Base-by-base conservation (phyloP, 768 basidiomycete genomes). In the Kwoniella shandongensis region DNA sequence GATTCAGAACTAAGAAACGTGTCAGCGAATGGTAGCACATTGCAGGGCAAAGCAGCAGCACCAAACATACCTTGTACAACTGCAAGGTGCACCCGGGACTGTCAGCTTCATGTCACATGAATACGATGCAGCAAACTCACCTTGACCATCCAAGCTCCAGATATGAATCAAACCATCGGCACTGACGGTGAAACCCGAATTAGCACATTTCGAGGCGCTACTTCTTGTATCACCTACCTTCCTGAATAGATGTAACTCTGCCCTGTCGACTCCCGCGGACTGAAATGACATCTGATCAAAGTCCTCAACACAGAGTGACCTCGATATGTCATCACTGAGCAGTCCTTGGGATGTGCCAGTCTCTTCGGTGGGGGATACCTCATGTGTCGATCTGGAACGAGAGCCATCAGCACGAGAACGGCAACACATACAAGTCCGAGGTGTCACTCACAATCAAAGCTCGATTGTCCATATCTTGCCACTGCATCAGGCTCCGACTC, bases 221-320 rank as follows among this genome's bases (percentile, higher is more conserved):
- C 35, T 18, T 8, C 4, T 13, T 2, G 1, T 27, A 44, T 40
- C 55, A 96, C 89, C 6, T 86, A 82, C 17, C 89, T 89, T 23
- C 94, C 94, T 20, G 91, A 93, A 76, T 97, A 98, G 40, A 99
- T 83, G 78, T 98, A 99, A 65, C 88, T 88, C 56, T 84, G 82
- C 8, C 92, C 91, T 6, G 96, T 99, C 4, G 91, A 91, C 74
- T 91, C 88, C 4, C 81, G 81, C 20, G 96, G 96, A 65, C 91
- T 93, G 78, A 98, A 99, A 78, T 97, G 88, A 73, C 93, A 97
- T 53, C 96, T 83, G 65, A 99, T 96, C 54, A 99, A 83, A 0
- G 96, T 99, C 40, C 87, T 83, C 40, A 94, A 78, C 22, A 98
- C 91, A 11, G 84, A 80, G 72, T 98, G 96, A 1, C 96, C 96